A percentile compares a stretch with the other conserved stretches of the same genome.
Evolutionary conservation across 176 grass and related monocot genomes (phyloP).

Genomic region (Avena insularis): DNA sequence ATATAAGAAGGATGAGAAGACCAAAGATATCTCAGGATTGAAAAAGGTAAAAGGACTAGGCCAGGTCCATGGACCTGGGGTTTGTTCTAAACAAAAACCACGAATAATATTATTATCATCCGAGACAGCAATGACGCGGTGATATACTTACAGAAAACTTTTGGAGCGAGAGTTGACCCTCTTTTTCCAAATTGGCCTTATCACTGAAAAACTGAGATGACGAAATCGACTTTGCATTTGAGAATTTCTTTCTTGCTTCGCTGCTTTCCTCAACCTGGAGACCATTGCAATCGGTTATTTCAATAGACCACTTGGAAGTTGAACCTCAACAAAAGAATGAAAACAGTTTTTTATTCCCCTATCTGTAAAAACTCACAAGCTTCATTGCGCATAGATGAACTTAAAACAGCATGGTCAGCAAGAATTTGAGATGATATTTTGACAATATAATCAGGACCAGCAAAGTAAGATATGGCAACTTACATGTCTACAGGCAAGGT

Average conservation of each 20-base stretch:
- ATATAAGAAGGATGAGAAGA: neutral
- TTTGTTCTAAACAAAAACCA: neutral
- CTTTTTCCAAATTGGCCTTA: conserved; percentile 62
- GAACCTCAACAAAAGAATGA: neutral
- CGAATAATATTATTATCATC: neutral
- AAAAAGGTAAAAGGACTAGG: neutral
- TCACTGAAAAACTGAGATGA: conserved; percentile 94
- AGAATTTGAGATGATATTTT: neutral
- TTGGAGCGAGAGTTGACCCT: conserved; percentile 79
- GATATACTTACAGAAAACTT: conserved; percentile 81
- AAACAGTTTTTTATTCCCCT: neutral
- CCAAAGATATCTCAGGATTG: neutral
- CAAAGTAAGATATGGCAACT: neutral
- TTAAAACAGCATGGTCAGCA: neutral
- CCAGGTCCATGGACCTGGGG: neutral
- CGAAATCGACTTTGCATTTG: conserved; percentile 98
- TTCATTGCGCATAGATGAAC: conserved; percentile 11
- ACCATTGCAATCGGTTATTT: conserved; percentile 42
- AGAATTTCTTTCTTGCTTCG: conserved; percentile 93
- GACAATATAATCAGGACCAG: neutral
- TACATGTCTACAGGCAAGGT: neutral
- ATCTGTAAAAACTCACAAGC: neutral
- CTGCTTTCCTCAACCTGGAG: conserved; percentile 76
- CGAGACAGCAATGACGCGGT: neutral
- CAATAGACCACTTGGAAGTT: conserved; percentile 18